phyloP scores from a whole-genome alignment of 495 filamentous ascomycete genomes.

The Penicillium flavigenum region DNA sequence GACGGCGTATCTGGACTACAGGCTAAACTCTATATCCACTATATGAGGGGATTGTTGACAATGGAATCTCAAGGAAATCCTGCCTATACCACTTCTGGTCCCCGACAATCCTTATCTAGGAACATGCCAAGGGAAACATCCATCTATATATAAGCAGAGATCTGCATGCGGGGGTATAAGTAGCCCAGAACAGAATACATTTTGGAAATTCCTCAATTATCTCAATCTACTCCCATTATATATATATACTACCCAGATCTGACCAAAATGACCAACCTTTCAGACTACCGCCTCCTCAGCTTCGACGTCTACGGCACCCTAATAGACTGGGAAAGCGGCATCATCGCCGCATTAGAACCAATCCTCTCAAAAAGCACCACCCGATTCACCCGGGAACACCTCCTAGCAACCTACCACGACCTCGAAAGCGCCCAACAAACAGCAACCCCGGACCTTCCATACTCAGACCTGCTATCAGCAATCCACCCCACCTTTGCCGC shows the following conservation, averaged over 20 bases:
- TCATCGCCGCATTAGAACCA: slow-evolving; percentile 40
- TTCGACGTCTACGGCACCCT: slow-evolving; percentile 87
- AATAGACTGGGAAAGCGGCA: slow-evolving; percentile 68
- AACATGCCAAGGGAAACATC: background rate
- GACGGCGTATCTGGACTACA: background rate
- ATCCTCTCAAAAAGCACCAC: slow-evolving; percentile 39
- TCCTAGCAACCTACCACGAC: slow-evolving; percentile 34
- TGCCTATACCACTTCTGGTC: slow-evolving; percentile 6
- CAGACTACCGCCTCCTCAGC: slow-evolving; percentile 52
- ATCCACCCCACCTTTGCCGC: slow-evolving; percentile 47
- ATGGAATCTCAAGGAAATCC: background rate
- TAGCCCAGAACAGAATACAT: background rate
- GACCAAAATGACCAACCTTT: slow-evolving; percentile 34
- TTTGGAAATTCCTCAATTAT: background rate
- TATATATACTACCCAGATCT: background rate
- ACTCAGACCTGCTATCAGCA: slow-evolving; percentile 50
- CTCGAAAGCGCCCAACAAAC: slow-evolving; percentile 44
- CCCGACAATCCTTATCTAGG: slow-evolving; percentile 1
- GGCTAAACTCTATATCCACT: background rate
- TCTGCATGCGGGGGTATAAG: slow-evolving; percentile 10
- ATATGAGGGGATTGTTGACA: background rate
- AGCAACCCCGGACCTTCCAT: slow-evolving; percentile 50
- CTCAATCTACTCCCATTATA: background rate
- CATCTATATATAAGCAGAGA: background rate
- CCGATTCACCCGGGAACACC: slow-evolving; percentile 38